Percentiles rank a stretch among this genome's conserved stretches.
phyloP scores from a whole-genome alignment of 345 rosid species.

The Ailanthus altissimus region DNA sequence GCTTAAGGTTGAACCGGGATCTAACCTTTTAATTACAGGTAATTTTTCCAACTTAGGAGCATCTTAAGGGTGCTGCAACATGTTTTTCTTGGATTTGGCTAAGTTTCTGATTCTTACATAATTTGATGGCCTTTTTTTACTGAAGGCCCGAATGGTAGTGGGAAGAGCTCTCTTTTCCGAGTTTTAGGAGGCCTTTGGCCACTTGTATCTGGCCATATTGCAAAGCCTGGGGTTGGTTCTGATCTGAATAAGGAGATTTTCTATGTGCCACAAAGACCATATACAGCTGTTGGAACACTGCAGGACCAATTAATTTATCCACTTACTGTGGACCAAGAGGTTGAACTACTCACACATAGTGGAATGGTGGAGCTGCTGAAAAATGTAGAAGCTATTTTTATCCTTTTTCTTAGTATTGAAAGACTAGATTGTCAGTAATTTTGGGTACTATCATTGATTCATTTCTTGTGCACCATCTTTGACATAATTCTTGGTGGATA shows the following conservation, averaged over 20 bases:
- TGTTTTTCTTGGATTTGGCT: not conserved
- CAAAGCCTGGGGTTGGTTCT: constrained; percentile 98
- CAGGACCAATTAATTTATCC: constrained; percentile 98
- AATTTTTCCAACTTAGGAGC: constrained; percentile 23
- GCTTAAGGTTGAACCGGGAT: constrained; percentile 85
- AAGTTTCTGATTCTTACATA: not conserved
- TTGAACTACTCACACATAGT: constrained; percentile 59
- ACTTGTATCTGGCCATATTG: constrained; percentile 83
- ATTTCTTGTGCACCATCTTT: constrained; percentile 18
- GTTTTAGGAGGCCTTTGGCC: constrained; percentile 99
- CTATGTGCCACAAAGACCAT: constrained; percentile 97
- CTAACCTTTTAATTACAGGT: constrained; percentile 99
- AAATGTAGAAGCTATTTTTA: constrained; percentile 59
- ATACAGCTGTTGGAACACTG: constrained; percentile 97
- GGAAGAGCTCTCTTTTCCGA: constrained; percentile 99
- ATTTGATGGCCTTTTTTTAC: constrained; percentile 24
- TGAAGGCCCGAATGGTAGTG: constrained; percentile 99
- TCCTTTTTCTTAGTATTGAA: constrained; percentile 7
- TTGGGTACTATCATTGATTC: constrained; percentile 14
- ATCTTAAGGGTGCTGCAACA: constrained; percentile 1
- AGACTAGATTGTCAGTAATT: constrained; percentile 1
- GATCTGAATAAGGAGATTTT: constrained; percentile 98
- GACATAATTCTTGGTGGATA: constrained; percentile 17
- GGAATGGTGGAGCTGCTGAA: constrained; percentile 89
- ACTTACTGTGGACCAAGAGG: constrained; percentile 74